Evolutionary conservation across 345 rosid genomes (phyloP).

Genomic region (Boechera retrofracta): DNA sequence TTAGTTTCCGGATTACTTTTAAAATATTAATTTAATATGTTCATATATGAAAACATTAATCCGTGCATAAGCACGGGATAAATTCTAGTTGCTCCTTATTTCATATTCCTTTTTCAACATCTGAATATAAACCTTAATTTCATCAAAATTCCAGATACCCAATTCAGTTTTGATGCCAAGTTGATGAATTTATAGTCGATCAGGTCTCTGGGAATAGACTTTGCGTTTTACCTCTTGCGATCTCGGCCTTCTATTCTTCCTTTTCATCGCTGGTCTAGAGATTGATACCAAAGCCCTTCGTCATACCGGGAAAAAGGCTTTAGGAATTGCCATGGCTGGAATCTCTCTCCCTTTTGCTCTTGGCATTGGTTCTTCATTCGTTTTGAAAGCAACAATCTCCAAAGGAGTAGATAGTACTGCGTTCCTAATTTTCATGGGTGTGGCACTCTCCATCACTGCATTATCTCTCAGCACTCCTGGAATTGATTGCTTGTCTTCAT

Average conservation of each 20-base stretch:
- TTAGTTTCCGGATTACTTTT: no score
- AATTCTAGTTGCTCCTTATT: no score
- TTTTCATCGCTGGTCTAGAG: slow-evolving; percentile 79
- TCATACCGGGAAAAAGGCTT: slow-evolving; percentile 64
- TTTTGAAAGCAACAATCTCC: slow-evolving; percentile 55
- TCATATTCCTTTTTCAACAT: no score
- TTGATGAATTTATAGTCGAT: no score
- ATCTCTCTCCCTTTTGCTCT: slow-evolving; percentile 66
- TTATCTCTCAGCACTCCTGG: slow-evolving; percentile 24
- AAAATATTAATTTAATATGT: no score
- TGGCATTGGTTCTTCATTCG: slow-evolving; percentile 68
- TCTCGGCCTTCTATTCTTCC: slow-evolving; percentile 72
- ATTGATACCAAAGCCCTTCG: slow-evolving; percentile 61
- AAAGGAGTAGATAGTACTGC: slow-evolving; percentile 55
- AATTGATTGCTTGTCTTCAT: no score
- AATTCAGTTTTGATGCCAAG: no score
- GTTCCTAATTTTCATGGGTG: slow-evolving; percentile 84
- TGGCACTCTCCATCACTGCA: slow-evolving; percentile 82
- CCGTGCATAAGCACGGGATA: no score
- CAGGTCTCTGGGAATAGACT: no score
- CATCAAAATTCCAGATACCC: no score
- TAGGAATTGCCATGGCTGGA: slow-evolving; percentile 68
- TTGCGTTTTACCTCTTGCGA: background rate
- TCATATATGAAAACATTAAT: no score
- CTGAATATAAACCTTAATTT: no score